Base-by-base conservation (phyloP, 192 early-diverging fungal species). In the Rhizophagus clarus region DNA sequence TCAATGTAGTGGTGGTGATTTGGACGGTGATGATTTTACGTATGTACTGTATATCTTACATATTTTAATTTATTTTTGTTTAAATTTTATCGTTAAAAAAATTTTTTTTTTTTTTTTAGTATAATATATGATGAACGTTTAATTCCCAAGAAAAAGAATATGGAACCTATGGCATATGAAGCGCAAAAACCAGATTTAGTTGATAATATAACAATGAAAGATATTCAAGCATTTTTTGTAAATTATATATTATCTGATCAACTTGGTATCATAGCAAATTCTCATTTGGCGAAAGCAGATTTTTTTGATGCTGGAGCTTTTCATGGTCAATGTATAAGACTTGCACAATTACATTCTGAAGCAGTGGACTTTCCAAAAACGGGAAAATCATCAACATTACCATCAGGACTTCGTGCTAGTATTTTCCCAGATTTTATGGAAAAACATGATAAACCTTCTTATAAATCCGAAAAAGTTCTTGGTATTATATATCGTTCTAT, bases 361-460 rank as follows among this genome's bases (percentile, higher is more conserved):
- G 94, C 94, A 1, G 93, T 95, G 2, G 94, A 95, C 81, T 95
- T 92, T 47, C 88, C 91, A 8, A 95, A 95, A 77, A 89, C 91
- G 22, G 90, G 89, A 1, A 85, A 81, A 20, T 88, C 93, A 24
- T 91, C 89, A 2, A 51, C 42, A 11, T 74, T 93, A 40, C 77
- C 70, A 22, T 32, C 56, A 1, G 87, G 86, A 11, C 80, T 91
- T 2, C 61, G 80, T 15, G 87, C 87, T 5, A 79, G 74, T 34
- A 28, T 20, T 12, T 92, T 86, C 28, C 94, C 94, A 3, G 91
- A 93, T 72, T 95, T 93, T 74, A 95, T 95, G 94, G 87, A 92
- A 72, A 93, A 93, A 74, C 63, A 80, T 9, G 79, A 83, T 6
- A 89, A 90, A 22, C 71, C 68, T 14, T 72, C 80, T 1, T 95